Evolutionary conservation across 148 eudicot genomes (phyloP), one percentile per base, ranked within the genome.

Genomic region (Agrostemma githago): DNA sequence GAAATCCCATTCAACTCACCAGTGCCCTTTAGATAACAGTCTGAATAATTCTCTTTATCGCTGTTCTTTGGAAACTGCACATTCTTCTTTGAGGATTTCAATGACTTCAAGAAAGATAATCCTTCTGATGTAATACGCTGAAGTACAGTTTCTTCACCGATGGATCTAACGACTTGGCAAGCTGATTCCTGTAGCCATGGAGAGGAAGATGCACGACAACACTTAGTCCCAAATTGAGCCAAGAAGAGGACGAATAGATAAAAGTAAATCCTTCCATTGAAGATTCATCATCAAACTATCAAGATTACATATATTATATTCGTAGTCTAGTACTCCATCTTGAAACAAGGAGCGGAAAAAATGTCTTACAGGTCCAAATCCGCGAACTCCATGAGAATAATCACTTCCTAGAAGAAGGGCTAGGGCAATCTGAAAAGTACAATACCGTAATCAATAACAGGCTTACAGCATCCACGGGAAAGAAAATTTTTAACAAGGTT

Each of bases 371-470:
- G 86, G 98, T 70, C 98, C 97, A 74, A 89, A 62, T 75, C 97
- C 95, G 69, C 84, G 89, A 79, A 91, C 88, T 74, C 97, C 95
- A 54, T 80, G 85, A 67, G 89, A 88, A 81, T 93, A 93, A 82
- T 93, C 98, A 82, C 98, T 77, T 56, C 98, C 98, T 37, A 93
- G 89, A 85, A 93, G 85, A 81, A 93, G 61, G 51, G 92, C 92
- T 72, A 93, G 81, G 15, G 98, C 77, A 83, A 93, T 89, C 98
- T 93, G 97, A 66, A 77, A 62, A 75, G 56, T 15, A 80, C 34
- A 46, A 79, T 61, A 75, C 51, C 74, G 40, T 51, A 51, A 51
- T 51, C 15, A 15, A 61, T 41, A 61, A 72, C 75, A 83, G 20
- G 64, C 56, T 51, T n/a, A 56, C 21, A 71, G 37, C 43, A 65